Percentiles rank a stretch among this genome's conserved stretches.
Conservation (phyloP, 2,329 filamentous ascomycete genomes). For the Calonectria honghensis region DNA sequence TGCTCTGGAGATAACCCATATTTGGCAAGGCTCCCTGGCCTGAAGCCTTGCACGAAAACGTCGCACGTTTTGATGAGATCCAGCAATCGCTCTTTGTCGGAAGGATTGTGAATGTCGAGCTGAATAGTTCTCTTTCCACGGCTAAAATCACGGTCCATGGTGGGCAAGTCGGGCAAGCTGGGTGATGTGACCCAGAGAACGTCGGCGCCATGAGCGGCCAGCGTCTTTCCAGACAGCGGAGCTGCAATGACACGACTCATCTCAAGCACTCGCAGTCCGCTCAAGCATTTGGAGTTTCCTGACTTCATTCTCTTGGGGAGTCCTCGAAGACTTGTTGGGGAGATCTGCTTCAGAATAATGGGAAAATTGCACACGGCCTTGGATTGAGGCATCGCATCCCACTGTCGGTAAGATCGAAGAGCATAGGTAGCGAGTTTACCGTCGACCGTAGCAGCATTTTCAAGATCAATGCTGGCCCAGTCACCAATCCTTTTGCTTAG, state of each 20-base stretch:
- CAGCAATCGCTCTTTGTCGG: background rate
- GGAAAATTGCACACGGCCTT: conserved; percentile 66
- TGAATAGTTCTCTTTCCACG: conserved; percentile 79
- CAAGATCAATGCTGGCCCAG: conserved; percentile 12
- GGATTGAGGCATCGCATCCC: conserved; percentile 59
- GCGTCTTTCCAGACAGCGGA: conserved; percentile 78
- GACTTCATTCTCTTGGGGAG: conserved; percentile 1
- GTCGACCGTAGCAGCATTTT: background rate
- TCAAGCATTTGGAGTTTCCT: conserved; percentile 58
- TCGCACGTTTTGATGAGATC: background rate
- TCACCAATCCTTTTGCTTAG: background rate
- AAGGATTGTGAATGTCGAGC: conserved; percentile 72
- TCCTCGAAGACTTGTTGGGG: conserved; percentile 32
- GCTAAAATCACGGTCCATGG: conserved; percentile 80
- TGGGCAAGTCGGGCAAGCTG: conserved; percentile 77
- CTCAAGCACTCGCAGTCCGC: conserved; percentile 82
- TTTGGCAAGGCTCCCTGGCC: background rate
- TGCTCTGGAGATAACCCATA: background rate
- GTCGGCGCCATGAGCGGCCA: conserved; percentile 82
- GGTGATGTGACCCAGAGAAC: conserved; percentile 82
- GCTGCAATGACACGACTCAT: conserved; percentile 83
- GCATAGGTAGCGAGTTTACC: background rate
- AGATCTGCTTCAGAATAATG: conserved; percentile 63
- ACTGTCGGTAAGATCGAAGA: background rate
- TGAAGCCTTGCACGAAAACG: background rate